Percentiles rank a stretch among this genome's conserved stretches.
Evolutionary conservation across 352 stramenopile species (phyloP).

Genomic region (Globisporangium okanoganense): DNA sequence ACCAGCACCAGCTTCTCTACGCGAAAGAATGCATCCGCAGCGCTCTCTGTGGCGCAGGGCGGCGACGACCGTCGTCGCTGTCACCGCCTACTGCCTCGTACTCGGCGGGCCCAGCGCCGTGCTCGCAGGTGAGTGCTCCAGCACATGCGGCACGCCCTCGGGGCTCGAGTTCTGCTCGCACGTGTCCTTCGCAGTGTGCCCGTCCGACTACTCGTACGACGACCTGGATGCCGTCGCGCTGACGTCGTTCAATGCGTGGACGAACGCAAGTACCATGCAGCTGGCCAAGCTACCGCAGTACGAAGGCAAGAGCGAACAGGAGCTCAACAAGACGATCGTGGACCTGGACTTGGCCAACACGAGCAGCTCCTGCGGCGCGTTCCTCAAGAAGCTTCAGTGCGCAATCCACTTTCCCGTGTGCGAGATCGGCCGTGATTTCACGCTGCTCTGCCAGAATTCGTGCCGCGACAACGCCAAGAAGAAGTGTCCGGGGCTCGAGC

Average conservation of each 20-base stretch:
- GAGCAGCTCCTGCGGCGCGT: constrained; percentile 50
- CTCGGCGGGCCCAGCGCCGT: background rate
- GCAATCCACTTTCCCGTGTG: constrained; percentile 76
- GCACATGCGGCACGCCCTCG: constrained; percentile 69
- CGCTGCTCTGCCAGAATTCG: constrained; percentile 56
- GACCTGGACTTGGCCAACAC: constrained; percentile 59
- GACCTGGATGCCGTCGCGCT: constrained; percentile 47
- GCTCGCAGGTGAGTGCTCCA: constrained; percentile 42
- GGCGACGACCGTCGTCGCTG: background rate
- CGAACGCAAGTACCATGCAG: constrained; percentile 36
- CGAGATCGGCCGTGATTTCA: constrained; percentile 71
- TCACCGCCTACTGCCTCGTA: background rate
- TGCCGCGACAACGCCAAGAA: constrained; percentile 58
- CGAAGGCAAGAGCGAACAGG: constrained; percentile 21
- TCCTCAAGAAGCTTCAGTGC: constrained; percentile 64
- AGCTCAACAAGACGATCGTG: constrained; percentile 37
- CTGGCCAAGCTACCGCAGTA: constrained; percentile 54
- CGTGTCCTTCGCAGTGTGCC: constrained; percentile 71
- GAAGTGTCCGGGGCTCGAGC: constrained; percentile 54
- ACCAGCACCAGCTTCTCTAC: background rate
- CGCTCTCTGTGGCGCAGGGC: constrained; percentile 9
- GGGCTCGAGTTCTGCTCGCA: constrained; percentile 75
- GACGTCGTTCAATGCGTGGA: constrained; percentile 43
- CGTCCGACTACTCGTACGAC: constrained; percentile 51
- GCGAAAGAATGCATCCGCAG: background rate